phyloP scores from a whole-genome alignment of 2,329 filamentous ascomycete genomes.

The Aspergillus caelatus region DNA sequence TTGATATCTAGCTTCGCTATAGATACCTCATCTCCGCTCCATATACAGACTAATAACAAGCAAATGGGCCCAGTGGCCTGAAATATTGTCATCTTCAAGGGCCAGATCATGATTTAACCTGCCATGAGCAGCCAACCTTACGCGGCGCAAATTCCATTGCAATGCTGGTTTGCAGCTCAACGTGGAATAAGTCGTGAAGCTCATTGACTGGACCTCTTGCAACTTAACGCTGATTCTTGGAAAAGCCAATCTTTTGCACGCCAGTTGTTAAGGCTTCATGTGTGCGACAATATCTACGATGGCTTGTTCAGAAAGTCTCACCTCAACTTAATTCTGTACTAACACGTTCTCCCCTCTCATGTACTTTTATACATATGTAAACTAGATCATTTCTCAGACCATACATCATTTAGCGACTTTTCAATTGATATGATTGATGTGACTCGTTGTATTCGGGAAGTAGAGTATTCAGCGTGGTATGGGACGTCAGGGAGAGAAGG shows the following conservation, averaged over 20 bases:
- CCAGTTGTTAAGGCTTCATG: not conserved
- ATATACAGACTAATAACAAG: not conserved
- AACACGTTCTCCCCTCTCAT: not conserved
- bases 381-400: not conserved
- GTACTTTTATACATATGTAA: not conserved
- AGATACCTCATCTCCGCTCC: constrained; percentile 1
- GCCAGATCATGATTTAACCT: not conserved
- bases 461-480: too few relatives aligned
- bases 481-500: too few relatives aligned
- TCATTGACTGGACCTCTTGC: not conserved
- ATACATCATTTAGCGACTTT: not conserved
- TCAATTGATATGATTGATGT: not conserved
- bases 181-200: too few relatives aligned
- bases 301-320: not conserved
- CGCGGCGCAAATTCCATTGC: not conserved
- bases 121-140: not conserved
- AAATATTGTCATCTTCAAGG: not conserved
- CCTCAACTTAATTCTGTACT: not conserved
- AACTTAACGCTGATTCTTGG: not conserved
- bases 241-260: not conserved
- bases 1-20: constrained; percentile 6
- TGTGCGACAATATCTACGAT: not conserved
- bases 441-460: too few relatives aligned
- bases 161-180: not conserved
- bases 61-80: too few relatives aligned